phyloP scores from a whole-genome alignment of 768 basidiomycete species.

The Fomitopsis pulvina region DNA sequence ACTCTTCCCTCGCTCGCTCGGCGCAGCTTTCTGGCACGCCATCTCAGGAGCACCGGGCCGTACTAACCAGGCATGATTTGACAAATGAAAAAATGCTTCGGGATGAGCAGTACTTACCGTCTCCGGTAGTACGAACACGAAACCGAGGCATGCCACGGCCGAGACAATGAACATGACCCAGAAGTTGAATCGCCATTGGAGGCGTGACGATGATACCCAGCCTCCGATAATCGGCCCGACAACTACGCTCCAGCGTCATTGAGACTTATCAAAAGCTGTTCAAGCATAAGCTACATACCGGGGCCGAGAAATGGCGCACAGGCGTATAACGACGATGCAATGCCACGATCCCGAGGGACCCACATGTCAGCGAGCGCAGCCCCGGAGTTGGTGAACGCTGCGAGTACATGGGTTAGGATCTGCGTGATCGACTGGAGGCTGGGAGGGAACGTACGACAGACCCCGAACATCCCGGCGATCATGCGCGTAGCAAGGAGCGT shows the following conservation, averaged over 20 bases:
- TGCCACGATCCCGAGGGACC: conserved; percentile 50
- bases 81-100: not conserved
- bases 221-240: conserved; percentile 66
- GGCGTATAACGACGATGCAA: conserved; percentile 53
- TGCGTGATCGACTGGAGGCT: not conserved
- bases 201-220: conserved; percentile 41
- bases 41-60: conserved; percentile 52
- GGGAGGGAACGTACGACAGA: conserved; percentile 37
- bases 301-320: conserved; percentile 54
- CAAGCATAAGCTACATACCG: conserved; percentile 26
- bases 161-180: conserved; percentile 59
- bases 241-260: conserved; percentile 27
- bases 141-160: conserved; percentile 35
- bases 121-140: conserved; percentile 47
- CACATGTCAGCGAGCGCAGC: conserved; percentile 55
- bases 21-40: conserved; percentile 40
- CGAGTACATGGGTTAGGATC: not conserved
- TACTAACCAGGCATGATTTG: conserved; percentile 29
- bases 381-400: conserved; percentile 54
- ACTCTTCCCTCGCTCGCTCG: conserved; percentile 33
- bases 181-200: conserved; percentile 60
- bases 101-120: conserved; percentile 32
- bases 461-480: conserved; percentile 52
- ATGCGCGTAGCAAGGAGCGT: conserved; percentile 46
- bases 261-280: not conserved